A percentile compares a stretch with the other conserved stretches of the same genome.
phyloP scores from a whole-genome alignment of 805 yeast species.

The Candida insectorum region DNA sequence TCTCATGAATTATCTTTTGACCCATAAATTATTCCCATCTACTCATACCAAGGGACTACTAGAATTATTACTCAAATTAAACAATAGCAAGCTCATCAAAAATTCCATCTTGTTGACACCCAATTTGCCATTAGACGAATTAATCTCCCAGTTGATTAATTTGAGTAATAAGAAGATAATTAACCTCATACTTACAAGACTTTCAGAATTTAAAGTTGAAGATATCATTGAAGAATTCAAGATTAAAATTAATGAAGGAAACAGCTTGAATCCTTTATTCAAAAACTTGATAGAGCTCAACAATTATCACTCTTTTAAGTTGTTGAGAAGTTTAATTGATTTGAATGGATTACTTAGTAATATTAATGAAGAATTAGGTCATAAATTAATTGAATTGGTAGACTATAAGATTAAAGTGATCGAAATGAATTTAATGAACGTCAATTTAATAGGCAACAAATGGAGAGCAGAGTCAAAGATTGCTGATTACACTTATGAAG shows the following conservation, averaged over 20 bases:
- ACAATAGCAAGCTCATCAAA: constrained; percentile 63
- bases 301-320: constrained; percentile 54
- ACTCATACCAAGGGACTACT: constrained; percentile 55
- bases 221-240: constrained; percentile 52
- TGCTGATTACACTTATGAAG: constrained; percentile 55
- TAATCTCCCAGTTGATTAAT: constrained; percentile 53
- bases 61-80: constrained; percentile 35
- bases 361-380: constrained; percentile 39
- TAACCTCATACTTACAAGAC: constrained; percentile 62
- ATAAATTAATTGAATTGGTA: constrained; percentile 42
- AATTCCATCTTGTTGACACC: constrained; percentile 83
- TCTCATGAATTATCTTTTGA: constrained; percentile 67
- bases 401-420: constrained; percentile 44
- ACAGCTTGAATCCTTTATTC: constrained; percentile 36
- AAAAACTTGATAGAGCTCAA: constrained; percentile 32
- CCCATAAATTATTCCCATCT: constrained; percentile 84
- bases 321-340: constrained; percentile 66
- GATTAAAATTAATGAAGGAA: constrained; percentile 21
- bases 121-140: constrained; percentile 59
- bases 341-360: constrained; percentile 68
- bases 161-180: constrained; percentile 62
- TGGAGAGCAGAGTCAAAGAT: constrained; percentile 33
- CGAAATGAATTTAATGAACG: constrained; percentile 39
- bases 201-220: constrained; percentile 60
- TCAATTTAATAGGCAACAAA: constrained; percentile 39